Conservation (phyloP, 2,329 filamentous ascomycete species). For the Aureobasidium sp. region DNA sequence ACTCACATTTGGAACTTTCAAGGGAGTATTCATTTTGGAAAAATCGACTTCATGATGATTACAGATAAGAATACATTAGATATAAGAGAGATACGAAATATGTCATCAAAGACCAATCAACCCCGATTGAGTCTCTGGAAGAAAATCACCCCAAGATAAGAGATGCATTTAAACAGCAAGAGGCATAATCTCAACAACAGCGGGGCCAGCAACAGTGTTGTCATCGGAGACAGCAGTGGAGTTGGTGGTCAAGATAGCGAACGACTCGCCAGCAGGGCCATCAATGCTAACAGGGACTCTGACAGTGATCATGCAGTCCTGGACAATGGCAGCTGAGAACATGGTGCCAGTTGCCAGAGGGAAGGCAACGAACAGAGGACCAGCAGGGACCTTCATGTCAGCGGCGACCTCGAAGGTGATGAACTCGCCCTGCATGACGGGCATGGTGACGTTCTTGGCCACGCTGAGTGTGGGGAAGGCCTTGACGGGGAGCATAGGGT, state of each 20-base stretch:
- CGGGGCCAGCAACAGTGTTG: constrained; percentile 23
- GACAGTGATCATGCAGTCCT: neutral
- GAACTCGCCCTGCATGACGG: constrained; percentile 13
- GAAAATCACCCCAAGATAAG: neutral
- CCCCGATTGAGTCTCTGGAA: neutral
- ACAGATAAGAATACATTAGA: too few relatives aligned
- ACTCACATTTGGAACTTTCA: too few relatives aligned
- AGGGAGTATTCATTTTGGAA: too few relatives aligned
- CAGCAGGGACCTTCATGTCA: constrained; percentile 15
- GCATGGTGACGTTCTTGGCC: neutral
- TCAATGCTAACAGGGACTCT: constrained; percentile 14
- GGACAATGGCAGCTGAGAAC: constrained; percentile 14
- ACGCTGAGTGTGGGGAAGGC: constrained; percentile 23
- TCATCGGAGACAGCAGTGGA: constrained; percentile 18
- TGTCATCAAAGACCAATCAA: neutral
- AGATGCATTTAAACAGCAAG: neutral
- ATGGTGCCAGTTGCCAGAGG: constrained; percentile 18
- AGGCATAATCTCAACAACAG: constrained; percentile 4
- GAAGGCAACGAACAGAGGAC: constrained; percentile 20
- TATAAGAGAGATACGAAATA: neutral
- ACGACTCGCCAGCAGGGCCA: constrained; percentile 20
- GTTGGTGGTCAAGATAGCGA: constrained; percentile 20
- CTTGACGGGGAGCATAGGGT: constrained; percentile 49
- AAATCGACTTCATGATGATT: too few relatives aligned
- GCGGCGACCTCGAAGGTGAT: constrained; percentile 17